These are phyloP conservation scores for Stephanodiscus triporus DNA, from an alignment of 108 stramenopile species.

Conservation along the genomic window DNA sequence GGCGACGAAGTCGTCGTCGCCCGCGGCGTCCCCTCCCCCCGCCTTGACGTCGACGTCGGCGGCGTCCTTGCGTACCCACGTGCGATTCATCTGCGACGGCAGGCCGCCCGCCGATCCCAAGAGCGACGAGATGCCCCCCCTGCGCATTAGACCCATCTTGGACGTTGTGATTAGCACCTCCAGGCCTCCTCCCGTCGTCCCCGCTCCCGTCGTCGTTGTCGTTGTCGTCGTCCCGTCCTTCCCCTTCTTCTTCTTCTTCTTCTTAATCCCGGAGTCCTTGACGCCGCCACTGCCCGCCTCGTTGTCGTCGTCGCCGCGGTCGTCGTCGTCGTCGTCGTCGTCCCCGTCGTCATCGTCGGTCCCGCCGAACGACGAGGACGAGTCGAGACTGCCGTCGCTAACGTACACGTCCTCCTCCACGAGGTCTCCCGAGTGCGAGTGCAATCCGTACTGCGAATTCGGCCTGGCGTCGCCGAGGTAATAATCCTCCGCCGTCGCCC, in stretches of 20 bases:
- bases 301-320: conserved; percentile 36
- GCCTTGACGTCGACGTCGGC: conserved; percentile 8
- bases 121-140: conserved; percentile 53
- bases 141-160: conserved; percentile 84
- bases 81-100: conserved; percentile 71
- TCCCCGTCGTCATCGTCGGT: conserved; percentile 14
- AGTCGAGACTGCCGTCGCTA: conserved; percentile 60
- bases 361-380: neutral
- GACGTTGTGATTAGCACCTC: conserved; percentile 76
- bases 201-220: conserved; percentile 2
- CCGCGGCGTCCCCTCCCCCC: conserved; percentile 4
- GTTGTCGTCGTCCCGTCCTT: conserved; percentile 22
- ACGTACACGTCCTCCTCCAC: conserved; percentile 82
- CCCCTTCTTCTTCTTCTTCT: neutral
- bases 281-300: neutral
- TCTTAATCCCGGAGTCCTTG: neutral
- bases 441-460: conserved; percentile 57
- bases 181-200: neutral
- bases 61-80: conserved; percentile 62
- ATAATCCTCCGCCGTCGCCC: neutral
- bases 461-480: conserved; percentile 23
- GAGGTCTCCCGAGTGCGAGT: conserved; percentile 77
- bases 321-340: conserved; percentile 11
- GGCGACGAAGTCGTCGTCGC: conserved; percentile 20
- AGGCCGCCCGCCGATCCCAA: conserved; percentile 42